Evolutionary conservation across 257 asterid genomes (phyloP).

Genomic region (Jasminum sambac): DNA sequence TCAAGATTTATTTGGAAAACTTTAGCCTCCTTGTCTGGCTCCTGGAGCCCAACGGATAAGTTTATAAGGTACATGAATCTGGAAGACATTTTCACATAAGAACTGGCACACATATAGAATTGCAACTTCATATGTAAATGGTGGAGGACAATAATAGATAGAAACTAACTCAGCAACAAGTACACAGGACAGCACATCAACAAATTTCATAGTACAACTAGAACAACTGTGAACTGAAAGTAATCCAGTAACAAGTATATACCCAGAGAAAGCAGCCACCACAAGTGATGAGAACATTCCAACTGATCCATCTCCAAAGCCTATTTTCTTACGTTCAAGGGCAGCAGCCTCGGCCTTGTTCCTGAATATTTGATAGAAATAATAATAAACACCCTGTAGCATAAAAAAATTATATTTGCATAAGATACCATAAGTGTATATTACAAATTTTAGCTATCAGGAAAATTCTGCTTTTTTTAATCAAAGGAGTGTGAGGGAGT

Average conservation of each 20-base stretch:
- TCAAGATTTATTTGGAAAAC: not conserved
- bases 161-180: not conserved
- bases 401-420: constrained; percentile 43
- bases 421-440: constrained; percentile 40
- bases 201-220: not conserved
- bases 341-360: constrained; percentile 76
- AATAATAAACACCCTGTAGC: constrained; percentile 98
- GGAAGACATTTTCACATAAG: not conserved
- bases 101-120: not conserved
- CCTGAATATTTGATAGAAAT: constrained; percentile 98
- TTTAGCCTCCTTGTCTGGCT: not conserved
- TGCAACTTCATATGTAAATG: not conserved
- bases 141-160: not conserved
- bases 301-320: constrained; percentile 93
- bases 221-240: constrained; percentile 11
- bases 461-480: constrained; percentile 12
- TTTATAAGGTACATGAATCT: not conserved
- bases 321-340: constrained; percentile 59
- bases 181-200: not conserved
- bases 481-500: not conserved
- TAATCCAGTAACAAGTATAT: constrained; percentile 26
- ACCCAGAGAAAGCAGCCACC: constrained; percentile 95
- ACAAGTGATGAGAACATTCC: constrained; percentile 91
- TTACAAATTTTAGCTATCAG: constrained; percentile 25
- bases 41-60: not conserved